phyloP scores from a whole-genome alignment of 352 stramenopile species.

The Globisporangium orthogonon region DNA sequence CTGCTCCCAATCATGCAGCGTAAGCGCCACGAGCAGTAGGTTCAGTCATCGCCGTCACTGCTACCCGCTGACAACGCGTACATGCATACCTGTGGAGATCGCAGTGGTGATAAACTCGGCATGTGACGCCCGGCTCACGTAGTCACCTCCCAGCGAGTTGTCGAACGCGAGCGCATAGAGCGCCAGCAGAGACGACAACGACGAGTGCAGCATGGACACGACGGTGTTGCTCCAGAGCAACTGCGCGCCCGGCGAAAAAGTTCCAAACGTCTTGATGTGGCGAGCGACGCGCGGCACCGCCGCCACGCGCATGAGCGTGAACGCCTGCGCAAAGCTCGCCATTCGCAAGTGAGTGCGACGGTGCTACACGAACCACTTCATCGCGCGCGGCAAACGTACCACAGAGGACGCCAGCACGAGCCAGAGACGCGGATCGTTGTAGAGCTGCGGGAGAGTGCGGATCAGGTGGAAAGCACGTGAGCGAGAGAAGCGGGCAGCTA shows the following conservation, averaged over 20 bases:
- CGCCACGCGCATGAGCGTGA: slow-evolving; percentile 36
- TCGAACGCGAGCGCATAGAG: slow-evolving; percentile 36
- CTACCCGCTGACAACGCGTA: too few relatives aligned
- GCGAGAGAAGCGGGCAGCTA: neutral
- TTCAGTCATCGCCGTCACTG: too few relatives aligned
- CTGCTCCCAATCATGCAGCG: slow-evolving; percentile 1
- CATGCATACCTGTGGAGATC: slow-evolving; percentile 45
- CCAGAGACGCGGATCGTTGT: slow-evolving; percentile 53
- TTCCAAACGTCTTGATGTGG: slow-evolving; percentile 36
- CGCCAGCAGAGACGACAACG: slow-evolving; percentile 44
- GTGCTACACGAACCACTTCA: too few relatives aligned
- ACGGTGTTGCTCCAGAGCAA: slow-evolving; percentile 69
- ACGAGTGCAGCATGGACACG: slow-evolving; percentile 68
- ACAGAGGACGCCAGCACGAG: slow-evolving; percentile 55
- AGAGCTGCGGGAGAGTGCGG: slow-evolving; percentile 23
- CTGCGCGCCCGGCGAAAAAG: slow-evolving; percentile 37
- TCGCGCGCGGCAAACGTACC: slow-evolving; percentile 17
- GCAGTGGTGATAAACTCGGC: slow-evolving; percentile 48
- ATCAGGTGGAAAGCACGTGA: neutral
- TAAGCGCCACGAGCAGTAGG: neutral
- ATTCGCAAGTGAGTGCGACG: too few relatives aligned
- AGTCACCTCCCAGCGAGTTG: slow-evolving; percentile 47
- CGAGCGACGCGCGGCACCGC: slow-evolving; percentile 26
- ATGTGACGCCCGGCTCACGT: slow-evolving; percentile 25
- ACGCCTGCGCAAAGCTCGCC: slow-evolving; percentile 20